Evolutionary conservation across 306 rosid species (phyloP).

Genomic region (Vigna unguiculata): DNA sequence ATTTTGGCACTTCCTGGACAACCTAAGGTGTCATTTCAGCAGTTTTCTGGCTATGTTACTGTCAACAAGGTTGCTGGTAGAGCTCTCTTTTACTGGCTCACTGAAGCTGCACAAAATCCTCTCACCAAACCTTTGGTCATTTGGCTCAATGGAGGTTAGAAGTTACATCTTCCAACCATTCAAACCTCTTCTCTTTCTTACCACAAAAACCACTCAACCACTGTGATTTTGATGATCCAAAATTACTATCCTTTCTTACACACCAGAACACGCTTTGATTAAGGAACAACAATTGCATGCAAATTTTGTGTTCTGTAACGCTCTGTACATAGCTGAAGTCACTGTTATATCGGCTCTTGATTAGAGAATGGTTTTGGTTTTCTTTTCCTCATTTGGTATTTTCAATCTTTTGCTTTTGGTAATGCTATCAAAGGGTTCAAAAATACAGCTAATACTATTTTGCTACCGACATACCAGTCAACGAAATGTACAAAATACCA

Average conservation of each 20-base stretch:
- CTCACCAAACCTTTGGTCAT: conserved; percentile 75
- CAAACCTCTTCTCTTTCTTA: not conserved
- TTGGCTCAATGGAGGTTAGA: conserved; percentile 98
- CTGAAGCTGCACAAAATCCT: conserved; percentile 72
- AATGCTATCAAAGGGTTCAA: not conserved
- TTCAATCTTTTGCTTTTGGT: not conserved
- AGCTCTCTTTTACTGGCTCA: conserved; percentile 99
- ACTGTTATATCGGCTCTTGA: conserved; percentile 55
- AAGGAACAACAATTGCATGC: conserved; percentile 30
- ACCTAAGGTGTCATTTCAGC: conserved; percentile 77
- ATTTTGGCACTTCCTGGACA: conserved; percentile 86
- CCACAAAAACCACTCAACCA: not conserved
- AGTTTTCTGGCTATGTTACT: conserved; percentile 92
- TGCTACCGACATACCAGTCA: conserved; percentile 49
- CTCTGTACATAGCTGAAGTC: not conserved
- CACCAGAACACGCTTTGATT: not conserved
- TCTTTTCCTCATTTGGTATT: conserved; percentile 27
- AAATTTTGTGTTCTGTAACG: not conserved
- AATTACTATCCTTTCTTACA: not conserved
- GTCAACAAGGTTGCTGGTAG: conserved; percentile 78
- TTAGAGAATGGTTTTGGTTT: not conserved
- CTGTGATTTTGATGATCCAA: not conserved
- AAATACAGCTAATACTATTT: conserved; percentile 1
- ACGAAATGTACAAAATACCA: conserved; percentile 29
- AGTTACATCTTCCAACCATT: not conserved